Conservation (phyloP, 169 alveolate species). For the Plasmodium sp. region DNA sequence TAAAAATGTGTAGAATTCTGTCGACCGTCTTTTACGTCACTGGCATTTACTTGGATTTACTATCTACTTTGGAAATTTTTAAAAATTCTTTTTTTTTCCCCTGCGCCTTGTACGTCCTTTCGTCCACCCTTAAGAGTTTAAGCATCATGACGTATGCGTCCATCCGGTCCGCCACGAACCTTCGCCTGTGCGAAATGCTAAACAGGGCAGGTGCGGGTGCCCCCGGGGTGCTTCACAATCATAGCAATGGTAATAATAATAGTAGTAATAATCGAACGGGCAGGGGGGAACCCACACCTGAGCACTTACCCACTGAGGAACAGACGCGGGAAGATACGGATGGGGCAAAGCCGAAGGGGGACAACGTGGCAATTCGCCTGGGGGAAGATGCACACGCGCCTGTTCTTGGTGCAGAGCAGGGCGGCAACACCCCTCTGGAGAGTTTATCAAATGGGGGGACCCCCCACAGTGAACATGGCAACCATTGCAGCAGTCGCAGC, state of each 20-base stretch:
- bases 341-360: background rate
- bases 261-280: background rate
- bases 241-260: too few species aligned
- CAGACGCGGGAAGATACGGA: background rate
- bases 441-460: background rate
- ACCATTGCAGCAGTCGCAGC: background rate
- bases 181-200: slow-evolving; percentile 20
- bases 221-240: background rate
- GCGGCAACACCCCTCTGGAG: background rate
- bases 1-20: slow-evolving; percentile 44
- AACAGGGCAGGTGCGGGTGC: background rate
- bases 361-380: background rate
- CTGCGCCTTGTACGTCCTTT: background rate
- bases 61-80: slow-evolving; percentile 16
- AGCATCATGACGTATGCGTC: slow-evolving; percentile 59
- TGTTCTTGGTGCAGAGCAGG: background rate
- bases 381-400: background rate
- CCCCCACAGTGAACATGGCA: background rate
- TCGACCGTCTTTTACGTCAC: slow-evolving; percentile 51
- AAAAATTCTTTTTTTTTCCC: slow-evolving; percentile 10
- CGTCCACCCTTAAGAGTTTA: slow-evolving; percentile 32
- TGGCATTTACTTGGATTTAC: slow-evolving; percentile 34
- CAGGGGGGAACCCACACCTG: background rate
- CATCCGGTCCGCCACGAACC: slow-evolving; percentile 15
- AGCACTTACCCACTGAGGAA: background rate